Conservation (phyloP, 2,329 filamentous ascomycete species). For the Cladosporium sphaerospermum region DNA sequence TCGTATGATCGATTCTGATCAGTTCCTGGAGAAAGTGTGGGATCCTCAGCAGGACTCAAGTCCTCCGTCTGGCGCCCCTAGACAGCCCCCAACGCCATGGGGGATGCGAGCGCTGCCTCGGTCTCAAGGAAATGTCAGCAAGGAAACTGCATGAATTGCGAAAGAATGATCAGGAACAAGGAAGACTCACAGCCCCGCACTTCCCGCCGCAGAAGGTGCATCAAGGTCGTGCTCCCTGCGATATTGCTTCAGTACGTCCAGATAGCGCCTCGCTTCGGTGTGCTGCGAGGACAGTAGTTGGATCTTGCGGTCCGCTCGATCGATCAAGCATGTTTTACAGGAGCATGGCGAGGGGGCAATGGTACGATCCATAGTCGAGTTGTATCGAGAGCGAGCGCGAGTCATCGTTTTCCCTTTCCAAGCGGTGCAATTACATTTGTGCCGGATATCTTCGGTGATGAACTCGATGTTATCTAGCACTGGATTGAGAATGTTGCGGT, state of each 20-base stretch:
- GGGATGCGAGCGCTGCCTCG: neutral
- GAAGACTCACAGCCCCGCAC: neutral
- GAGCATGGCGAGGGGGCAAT: neutral
- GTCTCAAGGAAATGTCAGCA: neutral
- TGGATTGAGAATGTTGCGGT: neutral
- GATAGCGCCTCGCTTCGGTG: neutral
- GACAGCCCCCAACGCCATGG: neutral
- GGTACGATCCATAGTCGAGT: neutral
- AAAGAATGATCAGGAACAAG: neutral
- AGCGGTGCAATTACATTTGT: neutral
- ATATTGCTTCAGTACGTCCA: conserved; percentile 3
- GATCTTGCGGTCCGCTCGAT: neutral
- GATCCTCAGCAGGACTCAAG: neutral
- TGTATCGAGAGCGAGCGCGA: neutral
- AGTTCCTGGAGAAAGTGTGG: neutral
- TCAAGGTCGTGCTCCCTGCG: conserved; percentile 4
- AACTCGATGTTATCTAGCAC: conserved; percentile 4
- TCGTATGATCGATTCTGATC: neutral
- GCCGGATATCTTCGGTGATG: conserved; percentile 2
- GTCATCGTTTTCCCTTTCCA: neutral
- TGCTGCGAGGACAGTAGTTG: neutral
- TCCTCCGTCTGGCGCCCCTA: neutral
- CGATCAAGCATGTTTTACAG: neutral
- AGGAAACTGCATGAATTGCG: neutral
- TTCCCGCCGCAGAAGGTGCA: neutral